Percentiles rank a stretch among this genome's conserved stretches.
phyloP scores from a whole-genome alignment of 2,329 filamentous ascomycete species.

The Didymella sp. region DNA sequence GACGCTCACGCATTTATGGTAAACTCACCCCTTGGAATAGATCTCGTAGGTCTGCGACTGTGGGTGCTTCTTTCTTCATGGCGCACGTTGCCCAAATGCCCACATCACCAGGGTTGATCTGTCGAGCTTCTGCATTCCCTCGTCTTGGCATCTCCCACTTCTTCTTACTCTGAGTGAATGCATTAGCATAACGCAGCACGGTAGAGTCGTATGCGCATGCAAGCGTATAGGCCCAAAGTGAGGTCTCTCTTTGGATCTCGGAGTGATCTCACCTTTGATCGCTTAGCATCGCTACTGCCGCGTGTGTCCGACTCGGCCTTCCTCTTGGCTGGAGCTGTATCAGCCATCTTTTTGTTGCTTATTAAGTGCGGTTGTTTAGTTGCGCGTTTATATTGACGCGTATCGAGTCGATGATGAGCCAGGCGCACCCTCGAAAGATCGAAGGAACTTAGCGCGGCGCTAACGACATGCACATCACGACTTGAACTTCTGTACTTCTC shows the following conservation, averaged over 20 bases:
- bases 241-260: conserved; percentile 20
- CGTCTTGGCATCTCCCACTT: conserved; percentile 53
- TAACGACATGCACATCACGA: conserved; percentile 1
- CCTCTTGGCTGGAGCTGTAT: conserved; percentile 42
- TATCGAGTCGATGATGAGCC: neutral
- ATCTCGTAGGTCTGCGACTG: conserved; percentile 69
- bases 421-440: neutral
- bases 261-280: conserved; percentile 47
- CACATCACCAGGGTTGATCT: conserved; percentile 70
- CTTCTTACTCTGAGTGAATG: conserved; percentile 49
- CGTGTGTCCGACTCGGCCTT: conserved; percentile 45
- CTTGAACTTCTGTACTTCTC: neutral
- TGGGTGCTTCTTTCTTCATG: conserved; percentile 72
- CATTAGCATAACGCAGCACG: conserved; percentile 25
- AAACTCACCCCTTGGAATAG: conserved; percentile 70
- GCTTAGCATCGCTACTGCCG: conserved; percentile 43
- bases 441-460: conserved; percentile 1
- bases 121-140: conserved; percentile 39
- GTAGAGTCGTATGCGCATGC: conserved; percentile 29
- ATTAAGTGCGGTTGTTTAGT: neutral
- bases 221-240: conserved; percentile 20
- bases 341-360: conserved; percentile 23
- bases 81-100: conserved; percentile 83
- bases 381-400: neutral
- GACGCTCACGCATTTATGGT: neutral